phyloP scores from a whole-genome alignment of 306 rosid species.

The Begonia masoniana region DNA sequence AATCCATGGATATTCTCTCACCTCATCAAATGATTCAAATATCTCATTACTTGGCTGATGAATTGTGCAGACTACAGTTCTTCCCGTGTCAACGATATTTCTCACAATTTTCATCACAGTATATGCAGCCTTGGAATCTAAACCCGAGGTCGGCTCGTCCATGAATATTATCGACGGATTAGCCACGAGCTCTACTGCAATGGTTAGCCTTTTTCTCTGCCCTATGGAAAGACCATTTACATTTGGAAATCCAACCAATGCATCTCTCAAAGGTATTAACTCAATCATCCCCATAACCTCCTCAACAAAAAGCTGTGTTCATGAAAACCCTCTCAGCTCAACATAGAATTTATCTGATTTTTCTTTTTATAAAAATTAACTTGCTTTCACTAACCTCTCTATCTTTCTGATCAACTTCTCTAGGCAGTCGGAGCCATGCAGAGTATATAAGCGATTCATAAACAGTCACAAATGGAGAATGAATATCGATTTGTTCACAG shows the following conservation, averaged over 20 bases:
- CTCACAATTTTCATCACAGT: conserved; percentile 81
- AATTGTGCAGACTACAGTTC: conserved; percentile 82
- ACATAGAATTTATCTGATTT: neutral
- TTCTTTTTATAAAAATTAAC: too few relatives aligned
- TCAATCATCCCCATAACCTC: conserved; percentile 77
- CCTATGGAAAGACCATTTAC: conserved; percentile 62
- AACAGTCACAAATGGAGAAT: conserved; percentile 84
- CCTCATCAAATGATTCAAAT: conserved; percentile 88
- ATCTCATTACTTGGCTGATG: conserved; percentile 83
- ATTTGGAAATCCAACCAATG: conserved; percentile 66
- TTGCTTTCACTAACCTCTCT: conserved; percentile 24
- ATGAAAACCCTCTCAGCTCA: neutral
- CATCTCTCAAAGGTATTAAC: conserved; percentile 44
- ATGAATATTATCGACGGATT: conserved; percentile 75
- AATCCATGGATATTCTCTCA: conserved; percentile 5
- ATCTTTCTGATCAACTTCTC: conserved; percentile 55
- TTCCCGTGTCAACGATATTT: conserved; percentile 66
- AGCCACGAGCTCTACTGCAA: conserved; percentile 83
- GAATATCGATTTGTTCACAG: conserved; percentile 82
- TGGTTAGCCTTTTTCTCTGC: conserved; percentile 72
- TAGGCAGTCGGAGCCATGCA: conserved; percentile 73
- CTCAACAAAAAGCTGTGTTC: conserved; percentile 61
- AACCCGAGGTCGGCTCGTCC: conserved; percentile 89
- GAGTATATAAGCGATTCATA: conserved; percentile 73
- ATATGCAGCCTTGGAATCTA: conserved; percentile 82